Base-by-base conservation (phyloP, 2,329 filamentous ascomycete species). In the Verticillium klebahnii region DNA sequence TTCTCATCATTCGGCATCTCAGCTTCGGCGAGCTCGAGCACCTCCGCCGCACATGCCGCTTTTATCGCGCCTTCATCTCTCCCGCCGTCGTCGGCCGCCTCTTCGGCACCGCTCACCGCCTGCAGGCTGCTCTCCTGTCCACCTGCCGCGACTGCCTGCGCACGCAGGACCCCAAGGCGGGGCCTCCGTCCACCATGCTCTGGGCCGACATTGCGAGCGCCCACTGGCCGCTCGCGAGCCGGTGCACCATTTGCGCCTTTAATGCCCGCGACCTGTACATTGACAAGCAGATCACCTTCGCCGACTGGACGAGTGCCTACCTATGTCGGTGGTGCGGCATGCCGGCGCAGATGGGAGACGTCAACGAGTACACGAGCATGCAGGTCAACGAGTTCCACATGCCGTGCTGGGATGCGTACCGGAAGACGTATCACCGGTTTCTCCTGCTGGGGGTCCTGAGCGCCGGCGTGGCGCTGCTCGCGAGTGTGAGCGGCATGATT, bases 311-410 rank as follows among this genome's bases (percentile, higher is more conserved):
- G 11, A 67, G 64, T 5, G 71, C 73, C 36, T 79, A 72, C 70
- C 69, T 78, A 12, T 82, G 79, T 55, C 73, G 78, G 5, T 80
- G 77, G 72, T 81, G 79, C 67, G 78, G 79, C 0, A 73, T 69
- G 62, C 78, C 78, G 7, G 69, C 79, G 45, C 12, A 52, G 8
- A 12, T 52, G 45, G 45, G 45, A 12, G 9, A 23, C 5, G 19
- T 23, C 45, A 52, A 23, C 19, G 45, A 52, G n/a, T 52, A 52
- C 19, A 52, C 45, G 45, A 52, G 45, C 59, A 23, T 57, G 29
- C 31, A 57, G 32, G 34, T 36, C 15, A 69, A 73, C 36, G 74
- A 80, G 67, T 80, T 79, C 62, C 79, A 81, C 64, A 64, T 67
- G 12, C 2, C 3, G 7, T 81, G 79, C 65, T 78, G 76, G 59